Evolutionary conservation across 2,329 filamentous ascomycete genomes (phyloP).

Genomic region (Pleomassaria siparia): DNA sequence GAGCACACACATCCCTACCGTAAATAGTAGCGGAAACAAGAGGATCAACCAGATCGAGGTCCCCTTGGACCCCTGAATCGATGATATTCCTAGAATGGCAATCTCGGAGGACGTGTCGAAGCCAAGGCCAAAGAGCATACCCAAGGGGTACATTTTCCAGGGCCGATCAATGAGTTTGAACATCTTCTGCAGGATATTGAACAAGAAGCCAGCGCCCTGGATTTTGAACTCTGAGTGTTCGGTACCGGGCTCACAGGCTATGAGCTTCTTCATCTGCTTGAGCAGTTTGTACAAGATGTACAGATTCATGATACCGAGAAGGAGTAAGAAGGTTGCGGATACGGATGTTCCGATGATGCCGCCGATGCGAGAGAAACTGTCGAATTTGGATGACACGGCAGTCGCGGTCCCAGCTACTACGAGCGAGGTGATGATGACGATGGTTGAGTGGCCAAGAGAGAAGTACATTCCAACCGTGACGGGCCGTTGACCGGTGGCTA

Average conservation of each 20-base stretch:
- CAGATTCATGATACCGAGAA: slow-evolving; percentile 79
- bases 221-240: slow-evolving; percentile 62
- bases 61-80: slow-evolving; percentile 80
- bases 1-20: slow-evolving; percentile 90
- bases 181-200: slow-evolving; percentile 68
- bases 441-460: slow-evolving; percentile 88
- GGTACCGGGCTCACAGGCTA: slow-evolving; percentile 53
- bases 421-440: slow-evolving; percentile 86
- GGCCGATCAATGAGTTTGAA: slow-evolving; percentile 73
- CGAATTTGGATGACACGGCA: slow-evolving; percentile 78
- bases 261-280: slow-evolving; percentile 64
- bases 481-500: slow-evolving; percentile 81
- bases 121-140: slow-evolving; percentile 81
- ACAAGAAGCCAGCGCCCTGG: slow-evolving; percentile 76
- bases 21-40: slow-evolving; percentile 88
- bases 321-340: slow-evolving; percentile 77
- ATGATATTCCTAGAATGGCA: slow-evolving; percentile 85
- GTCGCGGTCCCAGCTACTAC: slow-evolving; percentile 90
- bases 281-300: slow-evolving; percentile 83
- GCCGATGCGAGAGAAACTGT: slow-evolving; percentile 75
- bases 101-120: slow-evolving; percentile 97
- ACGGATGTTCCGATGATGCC: slow-evolving; percentile 89
- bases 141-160: slow-evolving; percentile 96
- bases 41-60: slow-evolving; percentile 93
- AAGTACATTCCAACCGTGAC: slow-evolving; percentile 95